Percentiles rank a stretch among this genome's conserved stretches.
These are phyloP conservation scores for Neocallimastix lanati DNA, from an alignment of 192 early-diverging fungal genomes.

Conservation along the genomic window DNA sequence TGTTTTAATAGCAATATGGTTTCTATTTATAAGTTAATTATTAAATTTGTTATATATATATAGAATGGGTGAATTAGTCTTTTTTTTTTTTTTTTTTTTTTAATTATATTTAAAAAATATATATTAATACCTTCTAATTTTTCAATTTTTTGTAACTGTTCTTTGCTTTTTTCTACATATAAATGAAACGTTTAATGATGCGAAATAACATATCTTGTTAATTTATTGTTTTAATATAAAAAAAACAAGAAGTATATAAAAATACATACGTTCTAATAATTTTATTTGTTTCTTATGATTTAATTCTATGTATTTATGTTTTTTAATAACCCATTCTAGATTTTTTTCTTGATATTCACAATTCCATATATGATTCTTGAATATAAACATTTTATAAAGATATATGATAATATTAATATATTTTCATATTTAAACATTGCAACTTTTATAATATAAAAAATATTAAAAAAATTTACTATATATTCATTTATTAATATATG, in stretches of 20 bases:
- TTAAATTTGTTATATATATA: too few species aligned
- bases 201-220: too few species aligned
- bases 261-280: neutral
- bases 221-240: too few species aligned
- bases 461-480: neutral
- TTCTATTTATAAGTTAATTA: too few species aligned
- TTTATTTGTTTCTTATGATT: neutral
- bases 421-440: too few species aligned
- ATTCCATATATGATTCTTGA: neutral
- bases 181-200: too few species aligned
- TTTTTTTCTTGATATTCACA: neutral
- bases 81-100: neutral
- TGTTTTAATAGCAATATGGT: too few species aligned
- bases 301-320: neutral
- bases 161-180: neutral
- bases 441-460: too few species aligned
- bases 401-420: too few species aligned
- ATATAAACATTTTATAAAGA: too few species aligned
- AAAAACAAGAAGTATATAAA: too few species aligned
- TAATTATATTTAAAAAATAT: neutral
- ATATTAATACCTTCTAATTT: neutral
- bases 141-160: neutral
- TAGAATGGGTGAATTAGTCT: too few species aligned
- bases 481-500: neutral
- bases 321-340: neutral